Base-by-base conservation (phyloP, 176 grass and related monocot species). In the Lolium rigidum region DNA sequence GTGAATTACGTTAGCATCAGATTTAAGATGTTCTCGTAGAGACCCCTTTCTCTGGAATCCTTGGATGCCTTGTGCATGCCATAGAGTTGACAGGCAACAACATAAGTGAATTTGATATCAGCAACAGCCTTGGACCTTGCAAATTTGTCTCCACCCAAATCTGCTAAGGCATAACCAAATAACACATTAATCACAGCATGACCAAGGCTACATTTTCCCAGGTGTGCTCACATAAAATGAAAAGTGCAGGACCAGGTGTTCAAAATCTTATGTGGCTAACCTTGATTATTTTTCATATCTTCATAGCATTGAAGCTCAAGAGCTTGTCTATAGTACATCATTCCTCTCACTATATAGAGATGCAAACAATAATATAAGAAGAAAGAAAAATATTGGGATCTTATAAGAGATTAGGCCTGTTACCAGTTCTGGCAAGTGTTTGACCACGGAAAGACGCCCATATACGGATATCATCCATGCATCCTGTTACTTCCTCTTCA, bases 371-470 rank as follows among this genome's bases (percentile, higher is more conserved):
- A 62, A 76, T 28, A 73, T 83, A 87, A 58, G 48, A 2, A 84
- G 18, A 79, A 60, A 64, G 18, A 38, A 43, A 90, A 14, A 86
- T 35, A 57, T 21, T 73, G 12, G 14, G 54, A 80, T 35, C 66
- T 49, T 66, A 80, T 26, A 75, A 58, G 60, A 87, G 84, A 83
- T 63, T 16, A 73, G 80, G 73, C 80, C 83, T 80, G 18, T 69
- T 85, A 95, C 93, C 93, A 70, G 93, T 95, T 84, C 93, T 90
- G 20, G 93, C 70, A 88, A 95, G 90, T 74, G 93, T 95, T 86
- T 95, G 93, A 79, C 88, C 90, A 64, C 93, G 84, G 76, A 90
- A 92, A 84, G 93, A 95, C 15, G 89, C 90, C 93, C 93, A 95
- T 54, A 88, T 82, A 69, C 88, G 93, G 55, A 92, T 43, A 26